Base-by-base conservation (phyloP, 2,329 filamentous ascomycete genomes). In the Aureobasidium sp. region DNA sequence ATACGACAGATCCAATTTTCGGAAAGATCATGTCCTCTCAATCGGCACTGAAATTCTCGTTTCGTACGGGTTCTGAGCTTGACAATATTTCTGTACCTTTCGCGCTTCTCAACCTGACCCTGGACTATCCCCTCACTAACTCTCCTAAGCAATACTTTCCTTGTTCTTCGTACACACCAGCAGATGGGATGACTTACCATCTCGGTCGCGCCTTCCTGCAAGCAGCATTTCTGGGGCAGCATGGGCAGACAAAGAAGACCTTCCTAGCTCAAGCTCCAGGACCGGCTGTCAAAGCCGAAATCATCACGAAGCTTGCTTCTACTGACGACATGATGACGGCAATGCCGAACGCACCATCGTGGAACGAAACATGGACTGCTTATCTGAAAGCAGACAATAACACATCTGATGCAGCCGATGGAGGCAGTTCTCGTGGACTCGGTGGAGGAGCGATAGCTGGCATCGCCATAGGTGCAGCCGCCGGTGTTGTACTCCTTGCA, bases 191-290 rank as follows among this genome's bases (percentile, higher is more conserved):
- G 29, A 8, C 21, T 4, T 51, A 51, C 48, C 48, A 51, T 11
- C 37, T 51, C 5, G 48, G 48, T 6, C 48, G 48, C 17, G 37
- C 48, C 3, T 51, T 51, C 7, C 19, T 51, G 16, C 48, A 51
- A 27, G 35, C 48, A 51, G 38, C 37, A 14, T 40, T 40, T 14
- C 14, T 51, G 6, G 48, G 30, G 8, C 35, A 51, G 19, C n/a
- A 40, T 6, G 32, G 48, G 1, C 25, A 51, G 25, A 22, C 35
- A 6, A 3, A 34, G 1, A 40, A 24, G 17, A 24, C 14, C 1
- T 51, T 40, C 11, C 21, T 51, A 5, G 32, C 48, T 34, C 48
- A 51, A 41, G 48, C 48, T 12, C 48, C 48, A 3, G 48, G 48
- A 25, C 48, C 48, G 3, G 37, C 24, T 17, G 5, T 32, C 17